Percentiles rank a stretch among this genome's conserved stretches.
phyloP scores from a whole-genome alignment of 2,329 filamentous ascomycete species.

The Mycogone perniciosa region DNA sequence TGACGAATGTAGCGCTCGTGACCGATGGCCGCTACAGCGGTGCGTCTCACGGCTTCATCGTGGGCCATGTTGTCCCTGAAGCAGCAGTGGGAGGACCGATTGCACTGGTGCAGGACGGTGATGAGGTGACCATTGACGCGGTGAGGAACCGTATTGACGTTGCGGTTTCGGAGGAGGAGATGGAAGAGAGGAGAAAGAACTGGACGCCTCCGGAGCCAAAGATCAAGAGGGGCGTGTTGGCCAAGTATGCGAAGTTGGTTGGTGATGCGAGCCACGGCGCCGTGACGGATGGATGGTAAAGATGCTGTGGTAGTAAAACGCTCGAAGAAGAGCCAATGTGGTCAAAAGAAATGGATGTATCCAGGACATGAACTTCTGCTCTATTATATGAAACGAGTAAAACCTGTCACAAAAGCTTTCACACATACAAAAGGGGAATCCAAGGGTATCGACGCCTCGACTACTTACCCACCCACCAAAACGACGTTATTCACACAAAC shows the following conservation, averaged over 20 bases:
- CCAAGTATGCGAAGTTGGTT: slow-evolving; percentile 83
- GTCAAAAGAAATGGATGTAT: background rate
- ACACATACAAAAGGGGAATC: slow-evolving; percentile 3
- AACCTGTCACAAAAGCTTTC: background rate
- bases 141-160: slow-evolving; percentile 68
- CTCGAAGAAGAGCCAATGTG: background rate
- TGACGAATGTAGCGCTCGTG: slow-evolving; percentile 83
- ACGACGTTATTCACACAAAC: background rate
- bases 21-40: slow-evolving; percentile 89
- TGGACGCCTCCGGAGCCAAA: slow-evolving; percentile 68
- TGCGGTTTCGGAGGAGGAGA: slow-evolving; percentile 62
- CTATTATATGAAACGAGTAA: background rate
- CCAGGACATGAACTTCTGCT: background rate
- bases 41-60: slow-evolving; percentile 85
- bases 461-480: background rate
- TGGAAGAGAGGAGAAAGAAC: slow-evolving; percentile 52
- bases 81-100: slow-evolving; percentile 85
- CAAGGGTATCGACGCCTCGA: slow-evolving; percentile 11
- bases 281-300: slow-evolving; percentile 60
- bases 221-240: slow-evolving; percentile 76
- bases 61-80: slow-evolving; percentile 88
- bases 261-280: slow-evolving; percentile 89
- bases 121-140: slow-evolving; percentile 81
- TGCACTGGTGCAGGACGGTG: slow-evolving; percentile 72
- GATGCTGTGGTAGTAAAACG: background rate